These are phyloP conservation scores for Exophiala xenobiotica DNA, from an alignment of 2,329 filamentous ascomycete genomes.

Conservation along the genomic window DNA sequence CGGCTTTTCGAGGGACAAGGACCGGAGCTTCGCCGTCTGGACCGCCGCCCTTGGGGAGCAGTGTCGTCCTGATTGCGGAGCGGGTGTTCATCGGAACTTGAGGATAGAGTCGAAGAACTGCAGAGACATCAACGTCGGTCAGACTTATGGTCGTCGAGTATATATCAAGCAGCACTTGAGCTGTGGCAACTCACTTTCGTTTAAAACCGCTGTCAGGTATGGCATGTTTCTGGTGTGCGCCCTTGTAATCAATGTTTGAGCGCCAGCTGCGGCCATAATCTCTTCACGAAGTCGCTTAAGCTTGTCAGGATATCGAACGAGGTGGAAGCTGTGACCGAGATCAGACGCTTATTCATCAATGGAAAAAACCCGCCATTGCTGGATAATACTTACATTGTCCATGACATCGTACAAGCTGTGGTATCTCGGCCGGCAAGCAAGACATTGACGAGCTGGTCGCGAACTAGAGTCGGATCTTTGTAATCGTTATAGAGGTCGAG, in stretches of 20 bases:
- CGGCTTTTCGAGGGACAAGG: conserved; percentile 32
- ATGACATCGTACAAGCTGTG: conserved; percentile 33
- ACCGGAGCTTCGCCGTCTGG: conserved; percentile 31
- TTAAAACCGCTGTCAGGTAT: conserved; percentile 50
- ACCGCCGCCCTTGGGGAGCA: conserved; percentile 35
- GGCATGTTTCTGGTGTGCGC: conserved; percentile 39
- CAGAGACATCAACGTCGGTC: neutral
- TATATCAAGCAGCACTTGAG: too few species aligned
- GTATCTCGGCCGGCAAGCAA: conserved; percentile 33
- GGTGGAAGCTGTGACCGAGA: too few species aligned
- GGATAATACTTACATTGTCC: neutral
- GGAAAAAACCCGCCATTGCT: too few species aligned
- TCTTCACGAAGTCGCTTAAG: neutral
- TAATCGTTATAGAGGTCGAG: neutral
- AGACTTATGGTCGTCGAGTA: too few species aligned
- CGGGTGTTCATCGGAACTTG: conserved; percentile 33
- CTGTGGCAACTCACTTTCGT: too few species aligned
- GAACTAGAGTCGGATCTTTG: neutral
- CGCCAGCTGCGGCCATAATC: neutral
- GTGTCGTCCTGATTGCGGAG: conserved; percentile 29
- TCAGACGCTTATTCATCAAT: too few species aligned
- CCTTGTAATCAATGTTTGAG: neutral
- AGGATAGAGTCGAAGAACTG: conserved; percentile 38
- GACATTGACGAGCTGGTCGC: conserved; percentile 35
- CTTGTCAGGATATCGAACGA: conserved; percentile 25